Percentiles rank a stretch among this genome's conserved stretches.
These are phyloP conservation scores for Stephania japonica DNA, from an alignment of 164 flowering plant genomes.

Conservation along the genomic window DNA sequence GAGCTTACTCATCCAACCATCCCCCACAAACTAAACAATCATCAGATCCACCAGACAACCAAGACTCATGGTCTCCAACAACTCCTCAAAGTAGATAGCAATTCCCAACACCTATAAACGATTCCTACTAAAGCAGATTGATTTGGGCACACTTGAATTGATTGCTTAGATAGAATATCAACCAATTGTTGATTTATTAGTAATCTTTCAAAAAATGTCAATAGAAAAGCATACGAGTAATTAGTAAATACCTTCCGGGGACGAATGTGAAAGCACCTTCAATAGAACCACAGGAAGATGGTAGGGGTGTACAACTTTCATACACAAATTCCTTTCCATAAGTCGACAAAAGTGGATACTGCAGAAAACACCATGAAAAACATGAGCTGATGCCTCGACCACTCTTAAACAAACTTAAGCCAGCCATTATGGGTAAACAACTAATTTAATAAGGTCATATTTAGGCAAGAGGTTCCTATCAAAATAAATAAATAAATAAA, in stretches of 20 bases:
- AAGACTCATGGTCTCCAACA: too few relatives aligned
- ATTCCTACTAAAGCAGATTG: too few relatives aligned
- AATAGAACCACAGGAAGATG: conserved; percentile 52
- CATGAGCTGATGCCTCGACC: neutral
- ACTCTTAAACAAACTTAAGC: neutral
- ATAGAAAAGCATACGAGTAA: neutral
- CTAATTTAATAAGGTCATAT: neutral
- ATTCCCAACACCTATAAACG: too few relatives aligned
- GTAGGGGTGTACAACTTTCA: conserved; percentile 60
- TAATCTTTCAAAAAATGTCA: neutral
- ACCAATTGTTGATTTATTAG: neutral
- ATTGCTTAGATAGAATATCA: neutral
- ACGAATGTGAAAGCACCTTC: conserved; percentile 87
- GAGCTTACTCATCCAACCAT: too few relatives aligned
- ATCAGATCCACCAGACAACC: too few relatives aligned
- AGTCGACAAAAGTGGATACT: conserved; percentile 69
- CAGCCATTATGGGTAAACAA: neutral
- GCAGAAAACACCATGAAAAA: conserved; percentile 22
- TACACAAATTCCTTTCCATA: conserved; percentile 74
- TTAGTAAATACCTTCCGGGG: conserved; percentile 74
- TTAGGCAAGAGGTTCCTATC: neutral
- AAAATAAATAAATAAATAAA: too few relatives aligned
- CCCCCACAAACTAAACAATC: too few relatives aligned
- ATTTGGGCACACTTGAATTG: neutral
- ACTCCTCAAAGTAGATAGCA: too few relatives aligned